Base-by-base conservation (phyloP, 805 yeast genomes). In the Suhomyces canberraensis region DNA sequence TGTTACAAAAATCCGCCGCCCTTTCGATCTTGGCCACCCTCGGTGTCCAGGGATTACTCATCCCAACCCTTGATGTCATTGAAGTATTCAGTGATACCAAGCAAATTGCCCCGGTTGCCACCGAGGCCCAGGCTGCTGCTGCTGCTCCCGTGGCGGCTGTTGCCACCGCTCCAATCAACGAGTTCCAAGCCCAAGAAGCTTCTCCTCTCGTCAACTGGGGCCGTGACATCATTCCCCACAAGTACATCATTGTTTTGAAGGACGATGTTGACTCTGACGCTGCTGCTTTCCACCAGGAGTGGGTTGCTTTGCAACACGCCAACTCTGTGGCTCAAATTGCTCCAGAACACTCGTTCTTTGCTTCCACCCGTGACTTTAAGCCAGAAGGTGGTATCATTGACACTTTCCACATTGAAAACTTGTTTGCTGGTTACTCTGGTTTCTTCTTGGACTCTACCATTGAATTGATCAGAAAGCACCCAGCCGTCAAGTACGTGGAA, bases 181-280 rank as follows among this genome's bases (percentile, higher is more conserved):
- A 11, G 24, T n/a, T n/a, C n/a, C n/a, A n/a, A n/a, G 8, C 24
- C 24, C n/a, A 18, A 13, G 37, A 8, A 9, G 13, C 13, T n/a
- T 24, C 26, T 8, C 26, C 26, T 5, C 11, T 24, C 26, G 6
- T 73, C 33, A 66, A 63, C 31, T 44, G 64, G 20, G 75, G 74
- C 34, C 59, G 68, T 35, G 72, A 76, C 40, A 46, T 73, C 31
- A 76, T 84, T 49, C 81, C 89, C 25, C 74, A 84, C 67, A 81
- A 82, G 52, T 93, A 88, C 70, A 90, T 93, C 46, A 69, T 93
- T 49, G 89, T 90, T 34, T 80, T 91, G 69, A 89, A 88, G 69
- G 76, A 78, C 37, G 76, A 69, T 36, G 69, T 79, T 22, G 52
- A 74, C 16, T 61, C 72, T 17, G 76, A 76, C 25, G 76, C 75